These are phyloP conservation scores for Penicillium silybi DNA, from an alignment of 495 filamentous ascomycete genomes.

Conservation along the genomic window DNA sequence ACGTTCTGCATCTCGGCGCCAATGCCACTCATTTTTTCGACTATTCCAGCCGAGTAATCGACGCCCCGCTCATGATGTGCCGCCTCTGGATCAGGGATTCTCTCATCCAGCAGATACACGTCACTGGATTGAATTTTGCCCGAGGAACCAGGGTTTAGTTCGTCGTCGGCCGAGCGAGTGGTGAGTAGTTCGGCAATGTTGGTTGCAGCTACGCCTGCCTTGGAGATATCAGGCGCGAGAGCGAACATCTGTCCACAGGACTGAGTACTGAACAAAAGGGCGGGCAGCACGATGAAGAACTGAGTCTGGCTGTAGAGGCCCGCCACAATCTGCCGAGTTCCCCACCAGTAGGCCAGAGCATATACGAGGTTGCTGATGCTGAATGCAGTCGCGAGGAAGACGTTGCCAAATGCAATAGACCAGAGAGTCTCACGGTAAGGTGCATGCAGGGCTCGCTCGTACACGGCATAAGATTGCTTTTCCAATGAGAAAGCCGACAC, in stretches of 20 bases:
- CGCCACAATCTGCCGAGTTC: slow-evolving; percentile 50
- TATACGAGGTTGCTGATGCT: slow-evolving; percentile 52
- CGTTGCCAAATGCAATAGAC: slow-evolving; percentile 37
- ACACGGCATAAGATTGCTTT: slow-evolving; percentile 32
- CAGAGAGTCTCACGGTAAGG: slow-evolving; percentile 46
- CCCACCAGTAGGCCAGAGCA: slow-evolving; percentile 68
- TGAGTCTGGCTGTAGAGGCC: slow-evolving; percentile 55
- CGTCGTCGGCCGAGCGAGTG: slow-evolving; percentile 28
- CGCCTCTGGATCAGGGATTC: slow-evolving; percentile 22
- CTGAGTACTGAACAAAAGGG: slow-evolving; percentile 56
- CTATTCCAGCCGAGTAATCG: neutral
- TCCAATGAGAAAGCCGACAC: slow-evolving; percentile 49
- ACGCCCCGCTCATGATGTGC: neutral
- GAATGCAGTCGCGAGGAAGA: slow-evolving; percentile 39
- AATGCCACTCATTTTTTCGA: slow-evolving; percentile 15
- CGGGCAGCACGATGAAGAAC: slow-evolving; percentile 64
- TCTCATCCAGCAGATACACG: slow-evolving; percentile 18
- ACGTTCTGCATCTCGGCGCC: slow-evolving; percentile 51
- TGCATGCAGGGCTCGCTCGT: slow-evolving; percentile 30
- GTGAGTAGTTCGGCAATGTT: slow-evolving; percentile 34
- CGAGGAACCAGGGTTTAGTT: slow-evolving; percentile 15
- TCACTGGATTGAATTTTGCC: slow-evolving; percentile 9
- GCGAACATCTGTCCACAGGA: slow-evolving; percentile 63
- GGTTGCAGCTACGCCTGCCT: slow-evolving; percentile 38
- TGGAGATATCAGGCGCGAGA: slow-evolving; percentile 58